phyloP scores from a whole-genome alignment of 1,139 yeast genomes.

The Tardiomyces depauwii region DNA sequence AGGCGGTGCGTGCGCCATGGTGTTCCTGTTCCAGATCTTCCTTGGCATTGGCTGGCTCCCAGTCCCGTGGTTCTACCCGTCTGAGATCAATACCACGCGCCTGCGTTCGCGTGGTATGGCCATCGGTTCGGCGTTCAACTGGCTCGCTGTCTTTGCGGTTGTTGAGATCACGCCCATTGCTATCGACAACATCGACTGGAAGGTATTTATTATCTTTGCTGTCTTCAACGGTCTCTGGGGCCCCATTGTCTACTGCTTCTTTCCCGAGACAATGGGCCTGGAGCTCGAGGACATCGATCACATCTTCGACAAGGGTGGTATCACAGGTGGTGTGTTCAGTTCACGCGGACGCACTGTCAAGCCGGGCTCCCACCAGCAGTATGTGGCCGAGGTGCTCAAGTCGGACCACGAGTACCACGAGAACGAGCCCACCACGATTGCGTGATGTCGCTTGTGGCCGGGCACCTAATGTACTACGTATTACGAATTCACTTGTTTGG shows the following conservation, averaged over 20 bases:
- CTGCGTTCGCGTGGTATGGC: slow-evolving; percentile 42
- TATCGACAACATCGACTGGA: slow-evolving; percentile 4
- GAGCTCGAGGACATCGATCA: slow-evolving; percentile 56
- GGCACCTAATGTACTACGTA: too few species aligned
- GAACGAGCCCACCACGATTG: background rate
- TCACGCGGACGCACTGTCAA: slow-evolving; percentile 5
- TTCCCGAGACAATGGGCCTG: slow-evolving; percentile 56
- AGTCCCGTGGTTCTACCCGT: slow-evolving; percentile 32
- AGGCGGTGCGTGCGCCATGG: slow-evolving; percentile 38
- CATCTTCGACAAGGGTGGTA: slow-evolving; percentile 28
- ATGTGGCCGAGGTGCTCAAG: background rate
- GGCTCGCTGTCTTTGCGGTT: slow-evolving; percentile 31
- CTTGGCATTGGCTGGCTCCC: slow-evolving; percentile 30
- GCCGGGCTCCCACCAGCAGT: slow-evolving; percentile 3
- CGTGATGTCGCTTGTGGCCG: too few species aligned
- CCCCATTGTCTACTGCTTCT: slow-evolving; percentile 37
- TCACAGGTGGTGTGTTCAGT: slow-evolving; percentile 6
- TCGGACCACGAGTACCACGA: background rate
- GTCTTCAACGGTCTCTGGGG: slow-evolving; percentile 9
- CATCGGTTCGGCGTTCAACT: slow-evolving; percentile 39
- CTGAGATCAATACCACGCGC: slow-evolving; percentile 39
- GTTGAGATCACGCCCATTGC: slow-evolving; percentile 6
- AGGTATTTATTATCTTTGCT: slow-evolving; percentile 9
- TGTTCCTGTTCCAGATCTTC: slow-evolving; percentile 23
- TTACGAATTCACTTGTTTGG: too few species aligned